Percentiles rank a stretch among this genome's conserved stretches.
Conservation (phyloP, 768 basidiomycete species). For the Mycena floridula region DNA sequence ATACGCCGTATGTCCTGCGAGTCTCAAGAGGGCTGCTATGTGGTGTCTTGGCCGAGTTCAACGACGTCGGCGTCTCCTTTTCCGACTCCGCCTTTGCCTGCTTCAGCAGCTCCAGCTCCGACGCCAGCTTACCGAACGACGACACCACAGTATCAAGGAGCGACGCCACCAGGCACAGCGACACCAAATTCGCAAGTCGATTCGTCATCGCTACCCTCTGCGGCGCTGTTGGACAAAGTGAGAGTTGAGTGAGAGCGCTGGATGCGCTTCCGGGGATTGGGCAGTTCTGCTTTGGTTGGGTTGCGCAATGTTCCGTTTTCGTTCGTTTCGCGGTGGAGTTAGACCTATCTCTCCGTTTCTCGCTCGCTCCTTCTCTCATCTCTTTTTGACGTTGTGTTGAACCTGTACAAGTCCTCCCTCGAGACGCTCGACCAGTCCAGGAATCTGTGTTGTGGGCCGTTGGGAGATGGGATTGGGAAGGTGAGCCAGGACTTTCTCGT, state of each 20-base stretch:
- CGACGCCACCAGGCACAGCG: too few relatives aligned
- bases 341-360: too few relatives aligned
- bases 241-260: too few relatives aligned
- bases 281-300: slow-evolving; percentile 76
- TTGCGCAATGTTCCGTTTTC: slow-evolving; percentile 83
- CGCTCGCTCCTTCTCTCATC: too few relatives aligned
- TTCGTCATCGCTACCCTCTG: slow-evolving; percentile 51
- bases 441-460: slow-evolving; percentile 94
- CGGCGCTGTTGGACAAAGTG: slow-evolving; percentile 81
- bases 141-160: not conserved
- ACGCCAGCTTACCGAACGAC: not conserved
- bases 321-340: slow-evolving; percentile 57
- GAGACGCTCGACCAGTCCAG: slow-evolving; percentile 92
- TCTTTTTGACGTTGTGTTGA: not conserved
- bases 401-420: slow-evolving; percentile 91
- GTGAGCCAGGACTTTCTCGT: too few relatives aligned
- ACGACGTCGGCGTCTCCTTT: slow-evolving; percentile 5
- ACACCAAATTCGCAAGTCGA: not conserved
- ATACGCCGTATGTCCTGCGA: slow-evolving; percentile 81
- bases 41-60: slow-evolving; percentile 21
- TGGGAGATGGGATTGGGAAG: slow-evolving; percentile 17
- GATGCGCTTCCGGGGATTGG: slow-evolving; percentile 85
- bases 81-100: slow-evolving; percentile 24
- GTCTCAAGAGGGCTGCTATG: slow-evolving; percentile 43
- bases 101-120: too few relatives aligned